Base-by-base conservation (phyloP, 1,139 yeast species). In the Yamadazyma taylorii region DNA sequence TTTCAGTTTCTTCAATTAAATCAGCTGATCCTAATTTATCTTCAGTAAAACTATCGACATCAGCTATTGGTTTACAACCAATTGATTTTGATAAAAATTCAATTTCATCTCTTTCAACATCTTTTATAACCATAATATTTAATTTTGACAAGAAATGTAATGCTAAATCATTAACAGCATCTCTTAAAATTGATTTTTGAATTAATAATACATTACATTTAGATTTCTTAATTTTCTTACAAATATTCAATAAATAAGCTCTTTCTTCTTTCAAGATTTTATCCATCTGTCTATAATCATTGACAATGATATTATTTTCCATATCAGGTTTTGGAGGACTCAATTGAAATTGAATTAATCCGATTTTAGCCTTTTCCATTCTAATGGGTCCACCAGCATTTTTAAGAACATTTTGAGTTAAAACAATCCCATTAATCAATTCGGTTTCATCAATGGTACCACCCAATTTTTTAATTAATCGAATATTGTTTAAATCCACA, bases 261-360 rank as follows among this genome's bases (percentile, higher is more conserved):
- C 99, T 81, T 72, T 92, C 99, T 64, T 92, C 99, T 60, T 94
- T 94, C 58, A 92, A 74, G 52, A 92, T 92, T 70, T 90, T 92
- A 66, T 92, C 99, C 99, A 92, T 92, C 65, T 94, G 98, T 66
- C 98, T 80, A 69, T 92, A 92, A 63, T 92, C 99, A 59, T 87
- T 92, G 38, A 92, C 97, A 37, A 94, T 96, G 40, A 92, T 94
- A 58, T 90, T 92, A 60, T 92, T 92, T 66, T 92, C 98, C 85
- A 94, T 87, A 59, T 92, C 99, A 28, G 99, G 99, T 61, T 92
- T 92, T 52, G 99, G 99, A 31, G 99, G 98, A 23, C 97, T 89
- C 45, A 92, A 73, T 66, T 92, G 98, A 69, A 92, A 92, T 65
- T 94, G 99, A 47, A 92, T 78, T 53, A 92, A 75, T 10, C 94